Conservation (phyloP, 225 moss, liverwort and hornwort species). For the Anthoceros angustus region DNA sequence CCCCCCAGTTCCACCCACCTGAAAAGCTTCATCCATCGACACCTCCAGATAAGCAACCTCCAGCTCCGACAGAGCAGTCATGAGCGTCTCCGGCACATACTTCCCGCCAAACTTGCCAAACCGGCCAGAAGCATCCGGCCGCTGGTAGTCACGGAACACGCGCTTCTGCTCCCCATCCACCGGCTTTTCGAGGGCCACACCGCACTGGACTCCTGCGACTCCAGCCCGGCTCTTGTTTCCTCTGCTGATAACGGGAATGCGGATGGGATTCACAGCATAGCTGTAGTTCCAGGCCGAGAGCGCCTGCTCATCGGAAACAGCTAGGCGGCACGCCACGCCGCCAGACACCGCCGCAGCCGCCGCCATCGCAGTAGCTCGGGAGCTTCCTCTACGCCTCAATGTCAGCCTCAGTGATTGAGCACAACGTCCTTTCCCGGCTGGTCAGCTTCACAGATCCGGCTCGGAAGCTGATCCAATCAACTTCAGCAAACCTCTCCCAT, state of each 20-base stretch:
- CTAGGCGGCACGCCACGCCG: too few relatives aligned
- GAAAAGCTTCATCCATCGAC: slow-evolving; percentile 53
- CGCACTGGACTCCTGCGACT: not conserved
- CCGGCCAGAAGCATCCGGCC: slow-evolving; percentile 81
- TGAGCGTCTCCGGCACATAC: slow-evolving; percentile 97
- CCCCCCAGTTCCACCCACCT: slow-evolving; percentile 42
- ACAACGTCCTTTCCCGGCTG: too few relatives aligned
- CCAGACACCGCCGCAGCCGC: too few relatives aligned
- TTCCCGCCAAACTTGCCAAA: slow-evolving; percentile 85
- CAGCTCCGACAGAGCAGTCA: slow-evolving; percentile 63
- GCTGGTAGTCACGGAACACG: slow-evolving; percentile 46
- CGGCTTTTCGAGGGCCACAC: not conserved
- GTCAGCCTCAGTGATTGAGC: too few relatives aligned
- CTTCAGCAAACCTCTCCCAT: too few relatives aligned
- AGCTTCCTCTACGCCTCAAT: too few relatives aligned
- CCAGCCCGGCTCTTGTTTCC: not conserved
- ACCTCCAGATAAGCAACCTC: slow-evolving; percentile 50
- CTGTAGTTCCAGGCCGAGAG: too few relatives aligned
- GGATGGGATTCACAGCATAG: not conserved
- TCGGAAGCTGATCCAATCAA: too few relatives aligned
- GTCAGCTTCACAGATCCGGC: too few relatives aligned
- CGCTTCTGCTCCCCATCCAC: not conserved
- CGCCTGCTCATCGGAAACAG: too few relatives aligned
- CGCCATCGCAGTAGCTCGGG: too few relatives aligned
- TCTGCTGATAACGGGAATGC: not conserved